Base-by-base conservation (phyloP, 768 basidiomycete genomes). In the Calocybe gangraenosa region DNA sequence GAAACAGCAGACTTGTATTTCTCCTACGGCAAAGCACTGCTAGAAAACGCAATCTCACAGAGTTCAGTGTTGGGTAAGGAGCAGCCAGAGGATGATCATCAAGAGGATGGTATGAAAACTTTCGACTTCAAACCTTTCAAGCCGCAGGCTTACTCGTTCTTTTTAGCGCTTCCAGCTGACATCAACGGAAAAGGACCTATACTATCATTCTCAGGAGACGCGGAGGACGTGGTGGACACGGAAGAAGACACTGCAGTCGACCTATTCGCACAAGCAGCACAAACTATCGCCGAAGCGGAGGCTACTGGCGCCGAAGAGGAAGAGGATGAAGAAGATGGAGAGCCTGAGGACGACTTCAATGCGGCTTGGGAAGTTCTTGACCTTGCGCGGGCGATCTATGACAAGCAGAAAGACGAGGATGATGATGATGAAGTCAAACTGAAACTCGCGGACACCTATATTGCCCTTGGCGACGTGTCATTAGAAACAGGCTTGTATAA, bases 361-460 rank as follows among this genome's bases (percentile, higher is more conserved):
- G 92, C 91, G 19, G 92, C 96, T 10, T 99, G 95, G 93, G 90
- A 96, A 59, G 85, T 95, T 2, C 73, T 99, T n/a, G 96, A 99
- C 55, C 81, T 95, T 45, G 94, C 95, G 17, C 76, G 94, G 32
- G 80, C 84, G 9, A 84, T 95, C 48, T 93, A 90, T 57, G 80
- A 83, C 52, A 87, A 85, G 62, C 74, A 76, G 49, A 69, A 70
- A 15, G 58, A 64, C 9, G 67, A 73, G 4, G 71, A 73, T 7
- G 78, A 75, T 20, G 74, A 77, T 34, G 82, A 86, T 11, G 75
- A 77, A 44, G 64, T 79, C 28, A 83, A 78, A 58, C 75, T 95
- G 42, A 90, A 88, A 67, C 73, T 95, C 40, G 95, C 95, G 3
- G 93, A 97, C 50, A 89, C 87, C 2, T 94, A 87, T 62, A 83